Evolutionary conservation across 306 rosid species (phyloP).

Genomic region (Hylodesmum podocarpum): DNA sequence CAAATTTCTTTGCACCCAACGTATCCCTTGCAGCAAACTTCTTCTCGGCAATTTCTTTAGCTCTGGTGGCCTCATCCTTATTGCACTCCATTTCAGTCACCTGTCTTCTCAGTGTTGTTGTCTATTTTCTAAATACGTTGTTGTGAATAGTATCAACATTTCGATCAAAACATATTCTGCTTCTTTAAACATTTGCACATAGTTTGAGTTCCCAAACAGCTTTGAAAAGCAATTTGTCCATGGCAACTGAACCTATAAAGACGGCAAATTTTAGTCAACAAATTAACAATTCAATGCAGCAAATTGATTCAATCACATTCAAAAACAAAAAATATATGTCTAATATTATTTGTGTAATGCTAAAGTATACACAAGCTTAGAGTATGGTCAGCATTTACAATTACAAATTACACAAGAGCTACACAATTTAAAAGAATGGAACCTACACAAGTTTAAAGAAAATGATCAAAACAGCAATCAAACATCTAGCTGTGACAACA

Average conservation of each 20-base stretch:
- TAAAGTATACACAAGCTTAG: neutral
- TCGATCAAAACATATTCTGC: constrained; percentile 16
- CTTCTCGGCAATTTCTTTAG: constrained; percentile 82
- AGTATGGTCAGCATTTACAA: neutral
- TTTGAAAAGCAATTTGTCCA: neutral
- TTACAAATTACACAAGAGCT: constrained; percentile 2
- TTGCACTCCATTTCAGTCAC: constrained; percentile 80
- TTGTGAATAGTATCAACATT: constrained; percentile 26
- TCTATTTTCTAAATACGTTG: constrained; percentile 22
- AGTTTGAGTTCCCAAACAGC: constrained; percentile 16
- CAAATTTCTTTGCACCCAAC: constrained; percentile 78
- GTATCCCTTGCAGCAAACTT: constrained; percentile 69
- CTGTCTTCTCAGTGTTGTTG: neutral
- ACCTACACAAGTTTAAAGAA: neutral
- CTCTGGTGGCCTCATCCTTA: constrained; percentile 85
- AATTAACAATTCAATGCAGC: neutral
- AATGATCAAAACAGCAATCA: neutral
- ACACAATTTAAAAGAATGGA: neutral
- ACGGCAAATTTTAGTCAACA: constrained; percentile 2
- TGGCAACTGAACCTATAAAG: constrained; percentile 27
- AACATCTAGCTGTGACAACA: neutral
- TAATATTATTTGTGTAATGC: neutral
- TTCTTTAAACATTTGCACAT: constrained; percentile 18
- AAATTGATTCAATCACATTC: constrained; percentile 16
- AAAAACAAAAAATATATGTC: neutral